phyloP scores from a whole-genome alignment of 495 filamentous ascomycete genomes.

The Aspergillus steynii region DNA sequence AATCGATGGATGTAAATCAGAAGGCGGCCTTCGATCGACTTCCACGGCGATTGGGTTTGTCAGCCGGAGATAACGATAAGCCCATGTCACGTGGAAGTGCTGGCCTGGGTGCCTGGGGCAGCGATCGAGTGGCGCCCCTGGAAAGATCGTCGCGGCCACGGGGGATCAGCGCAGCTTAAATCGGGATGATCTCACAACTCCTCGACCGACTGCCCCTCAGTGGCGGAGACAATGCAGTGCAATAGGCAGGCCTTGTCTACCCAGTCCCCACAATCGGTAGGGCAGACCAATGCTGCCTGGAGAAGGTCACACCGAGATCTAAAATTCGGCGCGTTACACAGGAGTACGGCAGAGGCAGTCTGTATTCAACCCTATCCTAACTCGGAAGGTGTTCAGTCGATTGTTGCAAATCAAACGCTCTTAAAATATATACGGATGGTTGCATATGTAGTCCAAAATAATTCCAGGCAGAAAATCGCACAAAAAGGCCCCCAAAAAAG shows the following conservation, averaged over 20 bases:
- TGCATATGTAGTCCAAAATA: constrained; percentile 6
- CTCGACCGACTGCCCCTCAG: too few species aligned
- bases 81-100: constrained; percentile 5
- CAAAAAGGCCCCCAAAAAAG: neutral
- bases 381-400: neutral
- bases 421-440: neutral
- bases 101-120: constrained; percentile 16
- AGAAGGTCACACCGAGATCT: neutral
- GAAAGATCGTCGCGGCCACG: neutral
- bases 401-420: neutral
- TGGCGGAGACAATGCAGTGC: too few species aligned
- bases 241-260: neutral
- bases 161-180: constrained; percentile 2
- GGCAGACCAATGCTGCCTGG: too few species aligned
- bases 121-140: neutral
- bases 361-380: neutral
- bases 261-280: too few species aligned
- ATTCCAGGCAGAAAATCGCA: neutral
- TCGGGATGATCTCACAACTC: neutral
- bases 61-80: constrained; percentile 19
- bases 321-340: neutral
- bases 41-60: constrained; percentile 44
- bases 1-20: neutral
- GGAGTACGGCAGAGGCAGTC: neutral
- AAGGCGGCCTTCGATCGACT: constrained; percentile 15